A percentile compares a stretch with the other conserved stretches of the same genome.
phyloP scores from a whole-genome alignment of 441 rosid species.

The Biscutella laevigata region DNA sequence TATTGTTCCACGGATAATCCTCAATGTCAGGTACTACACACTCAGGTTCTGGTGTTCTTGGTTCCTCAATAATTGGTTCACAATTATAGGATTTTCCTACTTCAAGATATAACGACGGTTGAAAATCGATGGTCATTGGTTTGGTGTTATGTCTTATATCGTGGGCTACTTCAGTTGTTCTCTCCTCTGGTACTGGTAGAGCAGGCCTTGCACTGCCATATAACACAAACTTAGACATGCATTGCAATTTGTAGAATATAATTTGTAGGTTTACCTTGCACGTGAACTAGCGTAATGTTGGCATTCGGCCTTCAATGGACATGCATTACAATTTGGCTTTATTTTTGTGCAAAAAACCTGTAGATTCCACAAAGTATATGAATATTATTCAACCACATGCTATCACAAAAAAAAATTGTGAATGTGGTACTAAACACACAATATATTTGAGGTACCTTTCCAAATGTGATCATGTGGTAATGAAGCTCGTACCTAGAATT shows the following conservation, averaged over 20 bases:
- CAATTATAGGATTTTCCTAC: slow-evolving; percentile 22
- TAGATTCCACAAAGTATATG: slow-evolving; percentile 6
- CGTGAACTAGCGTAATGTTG: slow-evolving; percentile 62
- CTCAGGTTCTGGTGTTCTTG: slow-evolving; percentile 45
- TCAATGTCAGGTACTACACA: slow-evolving; percentile 41
- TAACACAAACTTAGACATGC: too few species aligned
- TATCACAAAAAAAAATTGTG: background rate
- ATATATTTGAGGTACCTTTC: slow-evolving; percentile 42
- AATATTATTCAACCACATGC: background rate
- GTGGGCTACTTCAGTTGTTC: slow-evolving; percentile 20
- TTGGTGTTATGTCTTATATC: slow-evolving; percentile 20
- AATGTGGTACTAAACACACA: background rate
- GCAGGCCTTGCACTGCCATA: slow-evolving; percentile 46
- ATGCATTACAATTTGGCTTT: slow-evolving; percentile 63
- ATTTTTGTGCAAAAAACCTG: slow-evolving; percentile 67
- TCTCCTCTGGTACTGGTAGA: slow-evolving; percentile 53
- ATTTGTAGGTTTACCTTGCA: slow-evolving; percentile 39
- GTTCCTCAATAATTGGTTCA: slow-evolving; percentile 56
- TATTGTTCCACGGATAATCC: too few species aligned
- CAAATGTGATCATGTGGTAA: slow-evolving; percentile 66
- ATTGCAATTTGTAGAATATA: too few species aligned
- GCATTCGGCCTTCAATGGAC: slow-evolving; percentile 71
- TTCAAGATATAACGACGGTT: slow-evolving; percentile 28
- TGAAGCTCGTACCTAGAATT: slow-evolving; percentile 55
- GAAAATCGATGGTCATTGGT: slow-evolving; percentile 14